These are phyloP conservation scores for Mycena rebaudengoi DNA, from an alignment of 768 basidiomycete genomes.

Conservation along the genomic window DNA sequence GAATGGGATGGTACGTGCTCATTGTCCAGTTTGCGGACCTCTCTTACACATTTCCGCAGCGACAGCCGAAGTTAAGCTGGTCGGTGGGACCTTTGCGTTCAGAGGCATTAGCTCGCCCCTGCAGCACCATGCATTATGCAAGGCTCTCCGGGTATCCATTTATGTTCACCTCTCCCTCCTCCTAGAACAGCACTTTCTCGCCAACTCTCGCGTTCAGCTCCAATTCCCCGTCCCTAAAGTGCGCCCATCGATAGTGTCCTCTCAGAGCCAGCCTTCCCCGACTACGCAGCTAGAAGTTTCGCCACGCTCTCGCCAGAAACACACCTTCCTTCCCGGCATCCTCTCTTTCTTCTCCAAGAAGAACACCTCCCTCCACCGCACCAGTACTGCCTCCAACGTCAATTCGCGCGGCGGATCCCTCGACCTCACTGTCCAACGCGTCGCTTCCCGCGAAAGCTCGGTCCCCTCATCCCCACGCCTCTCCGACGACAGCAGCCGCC, in stretches of 20 bases:
- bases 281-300: slow-evolving; percentile 11
- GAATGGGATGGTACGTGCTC: slow-evolving; percentile 58
- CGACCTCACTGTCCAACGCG: slow-evolving; percentile 41
- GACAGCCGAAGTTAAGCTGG: slow-evolving; percentile 43
- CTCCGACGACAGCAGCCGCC: slow-evolving; percentile 39
- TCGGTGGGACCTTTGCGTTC: slow-evolving; percentile 72
- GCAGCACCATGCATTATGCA: slow-evolving; percentile 54
- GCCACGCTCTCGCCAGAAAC: slow-evolving; percentile 16
- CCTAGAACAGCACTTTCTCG: slow-evolving; percentile 67
- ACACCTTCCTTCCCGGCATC: slow-evolving; percentile 50
- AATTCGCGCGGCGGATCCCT: slow-evolving; percentile 45
- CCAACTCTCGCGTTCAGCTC: slow-evolving; percentile 58
- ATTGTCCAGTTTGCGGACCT: not conserved
- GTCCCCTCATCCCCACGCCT: slow-evolving; percentile 26
- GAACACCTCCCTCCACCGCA: slow-evolving; percentile 27
- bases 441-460: slow-evolving; percentile 18
- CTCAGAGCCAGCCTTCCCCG: slow-evolving; percentile 33
- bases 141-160: slow-evolving; percentile 59
- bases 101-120: slow-evolving; percentile 50
- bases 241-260: slow-evolving; percentile 15
- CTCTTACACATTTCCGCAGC: slow-evolving; percentile 18
- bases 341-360: slow-evolving; percentile 52
- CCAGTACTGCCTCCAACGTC: slow-evolving; percentile 20
- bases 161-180: slow-evolving; percentile 66
- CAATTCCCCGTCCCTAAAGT: slow-evolving; percentile 47